Base-by-base conservation (phyloP, 495 filamentous ascomycete genomes). In the Talaromyces stipitatus region DNA sequence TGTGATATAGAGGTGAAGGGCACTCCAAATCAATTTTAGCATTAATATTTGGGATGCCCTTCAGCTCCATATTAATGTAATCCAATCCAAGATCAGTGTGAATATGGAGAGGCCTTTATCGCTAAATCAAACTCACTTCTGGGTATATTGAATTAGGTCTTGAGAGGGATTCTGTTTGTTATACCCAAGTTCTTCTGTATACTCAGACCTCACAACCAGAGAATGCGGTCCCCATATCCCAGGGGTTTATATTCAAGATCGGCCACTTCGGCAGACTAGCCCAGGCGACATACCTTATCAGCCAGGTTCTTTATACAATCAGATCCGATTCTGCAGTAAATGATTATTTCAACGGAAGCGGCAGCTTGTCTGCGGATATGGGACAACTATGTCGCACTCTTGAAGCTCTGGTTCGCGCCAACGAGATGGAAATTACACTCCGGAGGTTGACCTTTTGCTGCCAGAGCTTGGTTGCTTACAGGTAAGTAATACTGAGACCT, bases 221-320 rank as follows among this genome's bases (percentile, higher is more conserved):
- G 23, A 16, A 36, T 46, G 29, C 32, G 5, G 24, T 55, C 32
- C 22, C 24, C 53, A 27, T 45, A 16, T 41, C 32, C 30, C 23
- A n/a, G 26, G 33, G 53, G 3, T 26, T 14, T 48, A 20, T 48
- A 26, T 48, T 55, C 53, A 55, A 14, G 22, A 27, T 55, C 53
- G 41, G 53, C 12, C 53, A 27, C 12, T 55, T 55, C 24, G 53
- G 32, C 33, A 33, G 53, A 16, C 32, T 55, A 28, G 53, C 53
- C 20, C 53, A 56, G 26, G 33, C 33, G n/a, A 45, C 54, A 24
- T 43, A 56, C 22, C 54, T 56, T 23, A 27, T 18, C 24, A 48
- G 45, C 24, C 45, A 48, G 24, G 22, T 48, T n/a, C 22, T 48
- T 10, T 7, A 48, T 11, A 48, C 2, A 7, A 48, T 48, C 45